Percentiles rank a stretch among this genome's conserved stretches.
These are phyloP conservation scores for Eucalyptus tenuipes DNA, from an alignment of 345 rosid species.

Conservation along the genomic window DNA sequence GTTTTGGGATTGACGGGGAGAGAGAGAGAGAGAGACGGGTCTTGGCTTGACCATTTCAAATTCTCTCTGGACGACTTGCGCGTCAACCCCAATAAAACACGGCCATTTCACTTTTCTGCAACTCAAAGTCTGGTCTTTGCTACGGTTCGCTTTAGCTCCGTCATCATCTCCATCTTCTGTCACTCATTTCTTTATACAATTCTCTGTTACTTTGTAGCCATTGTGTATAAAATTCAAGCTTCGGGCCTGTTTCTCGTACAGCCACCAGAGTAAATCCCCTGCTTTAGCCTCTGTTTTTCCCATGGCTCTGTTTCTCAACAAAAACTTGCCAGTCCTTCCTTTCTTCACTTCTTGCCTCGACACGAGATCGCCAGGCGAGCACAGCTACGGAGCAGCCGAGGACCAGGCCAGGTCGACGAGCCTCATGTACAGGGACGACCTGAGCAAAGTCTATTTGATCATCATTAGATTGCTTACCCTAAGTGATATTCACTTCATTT, in stretches of 20 bases:
- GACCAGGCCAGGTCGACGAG: not conserved
- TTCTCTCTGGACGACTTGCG: not conserved
- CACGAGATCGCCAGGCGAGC: not conserved
- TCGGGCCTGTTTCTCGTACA: not conserved
- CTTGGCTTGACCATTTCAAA: not conserved
- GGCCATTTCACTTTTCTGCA: not conserved
- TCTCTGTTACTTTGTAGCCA: not conserved
- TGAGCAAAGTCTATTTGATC: not conserved
- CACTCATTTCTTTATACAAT: not conserved
- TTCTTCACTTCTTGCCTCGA: not conserved
- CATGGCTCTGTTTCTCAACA: not conserved
- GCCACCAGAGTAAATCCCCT: not conserved
- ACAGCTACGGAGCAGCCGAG: not conserved
- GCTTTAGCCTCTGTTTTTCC: not conserved
- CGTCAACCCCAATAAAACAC: not conserved
- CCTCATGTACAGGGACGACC: slow-evolving; percentile 10
- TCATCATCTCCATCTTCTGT: not conserved
- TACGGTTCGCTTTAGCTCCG: not conserved
- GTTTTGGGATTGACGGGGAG: not conserved
- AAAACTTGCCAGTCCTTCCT: not conserved
- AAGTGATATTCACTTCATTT: not conserved
- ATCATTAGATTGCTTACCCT: not conserved
- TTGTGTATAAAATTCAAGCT: not conserved
- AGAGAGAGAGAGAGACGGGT: not conserved
- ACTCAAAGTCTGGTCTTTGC: not conserved